These are phyloP conservation scores for Eimeria zaria DNA, from an alignment of 169 alveolate species.

Conservation along the genomic window DNA sequence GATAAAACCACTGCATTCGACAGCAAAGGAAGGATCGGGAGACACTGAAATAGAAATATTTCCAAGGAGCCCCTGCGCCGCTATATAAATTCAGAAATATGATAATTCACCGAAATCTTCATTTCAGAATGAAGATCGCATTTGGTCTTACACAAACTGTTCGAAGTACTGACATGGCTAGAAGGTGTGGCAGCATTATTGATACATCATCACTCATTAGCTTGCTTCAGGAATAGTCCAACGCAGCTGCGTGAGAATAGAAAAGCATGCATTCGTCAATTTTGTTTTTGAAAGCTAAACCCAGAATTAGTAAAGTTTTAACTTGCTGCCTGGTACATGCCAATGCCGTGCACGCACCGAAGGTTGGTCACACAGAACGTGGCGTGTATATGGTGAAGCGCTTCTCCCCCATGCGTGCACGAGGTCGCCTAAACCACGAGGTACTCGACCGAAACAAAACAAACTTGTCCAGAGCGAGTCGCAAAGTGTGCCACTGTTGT, in stretches of 20 bases:
- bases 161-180: background rate
- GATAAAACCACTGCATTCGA: background rate
- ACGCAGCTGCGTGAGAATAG: background rate
- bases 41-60: too few relatives aligned
- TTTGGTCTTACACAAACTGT: background rate
- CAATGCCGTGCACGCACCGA: background rate
- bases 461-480: background rate
- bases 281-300: background rate
- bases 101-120: background rate
- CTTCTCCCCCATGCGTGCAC: background rate
- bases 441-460: background rate
- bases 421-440: background rate
- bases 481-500: background rate
- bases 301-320: background rate
- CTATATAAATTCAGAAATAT: background rate
- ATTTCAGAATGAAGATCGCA: background rate
- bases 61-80: background rate
- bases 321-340: background rate
- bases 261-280: background rate
- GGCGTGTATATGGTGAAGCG: background rate
- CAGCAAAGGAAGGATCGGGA: too few relatives aligned
- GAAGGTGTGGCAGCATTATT: background rate
- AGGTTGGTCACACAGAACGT: background rate
- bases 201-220: background rate
- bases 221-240: background rate